These are phyloP conservation scores for Actinomortierella wolfii DNA, from an alignment of 371 early-diverging fungal genomes.

Conservation along the genomic window DNA sequence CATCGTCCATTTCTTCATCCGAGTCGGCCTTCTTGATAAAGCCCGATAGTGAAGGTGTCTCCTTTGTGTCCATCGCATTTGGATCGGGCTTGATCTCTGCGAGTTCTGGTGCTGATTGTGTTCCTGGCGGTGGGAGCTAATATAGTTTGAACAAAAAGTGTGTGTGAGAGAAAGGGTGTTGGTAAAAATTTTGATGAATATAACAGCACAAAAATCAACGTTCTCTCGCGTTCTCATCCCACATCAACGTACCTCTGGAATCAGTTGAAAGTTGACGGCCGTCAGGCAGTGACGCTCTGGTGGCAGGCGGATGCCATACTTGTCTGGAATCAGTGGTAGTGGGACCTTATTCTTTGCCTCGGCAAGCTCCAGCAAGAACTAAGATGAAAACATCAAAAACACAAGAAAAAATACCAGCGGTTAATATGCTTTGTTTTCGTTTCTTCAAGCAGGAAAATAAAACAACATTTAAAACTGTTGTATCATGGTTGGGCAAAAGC, in stretches of 20 bases:
- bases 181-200: not conserved
- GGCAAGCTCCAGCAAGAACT: slow-evolving; percentile 87
- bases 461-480: not conserved
- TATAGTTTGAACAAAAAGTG: not conserved
- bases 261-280: slow-evolving; percentile 86
- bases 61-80: not conserved
- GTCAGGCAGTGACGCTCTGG: slow-evolving; percentile 90
- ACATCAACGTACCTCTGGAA: slow-evolving; percentile 71
- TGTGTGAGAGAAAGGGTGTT: not conserved
- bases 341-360: slow-evolving; percentile 87
- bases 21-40: slow-evolving; percentile 22
- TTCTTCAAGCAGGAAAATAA: slow-evolving; percentile 5
- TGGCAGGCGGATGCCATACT: slow-evolving; percentile 91
- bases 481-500: not conserved
- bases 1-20: slow-evolving; percentile 40
- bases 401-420: slow-evolving; percentile 1
- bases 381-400: slow-evolving; percentile 57
- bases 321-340: slow-evolving; percentile 88
- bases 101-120: slow-evolving; percentile 6
- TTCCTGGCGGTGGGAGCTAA: slow-evolving; percentile 33
- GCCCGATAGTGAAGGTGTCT: slow-evolving; percentile 20
- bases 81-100: not conserved
- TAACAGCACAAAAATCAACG: not conserved
- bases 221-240: not conserved
- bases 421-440: slow-evolving; percentile 1